phyloP scores from a whole-genome alignment of 495 filamentous ascomycete species.

The Ascobolus immersus region DNA sequence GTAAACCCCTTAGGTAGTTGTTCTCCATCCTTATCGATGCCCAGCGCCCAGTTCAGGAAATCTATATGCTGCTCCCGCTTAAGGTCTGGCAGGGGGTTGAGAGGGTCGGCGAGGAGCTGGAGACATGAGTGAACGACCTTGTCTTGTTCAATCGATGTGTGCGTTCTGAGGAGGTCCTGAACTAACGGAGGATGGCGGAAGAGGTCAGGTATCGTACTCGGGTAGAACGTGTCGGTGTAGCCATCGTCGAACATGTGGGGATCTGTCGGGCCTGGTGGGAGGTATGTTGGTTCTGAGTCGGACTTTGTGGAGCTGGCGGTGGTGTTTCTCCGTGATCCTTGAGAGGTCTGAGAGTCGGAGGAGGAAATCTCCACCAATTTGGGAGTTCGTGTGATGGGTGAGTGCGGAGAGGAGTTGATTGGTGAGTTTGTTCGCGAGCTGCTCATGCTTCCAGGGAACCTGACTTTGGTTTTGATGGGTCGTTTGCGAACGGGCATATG shows the following conservation, averaged over 20 bases:
- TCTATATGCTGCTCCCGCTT: slow-evolving; percentile 40
- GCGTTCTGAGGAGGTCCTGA: slow-evolving; percentile 40
- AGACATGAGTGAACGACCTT: slow-evolving; percentile 42
- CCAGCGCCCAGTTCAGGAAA: slow-evolving; percentile 47
- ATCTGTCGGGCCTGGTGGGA: background rate
- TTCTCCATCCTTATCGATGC: slow-evolving; percentile 8
- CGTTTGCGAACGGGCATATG: background rate
- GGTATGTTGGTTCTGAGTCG: background rate
- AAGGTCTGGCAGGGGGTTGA: slow-evolving; percentile 45
- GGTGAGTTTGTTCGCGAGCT: background rate
- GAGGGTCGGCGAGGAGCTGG: slow-evolving; percentile 40
- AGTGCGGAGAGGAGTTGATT: background rate
- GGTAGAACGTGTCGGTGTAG: background rate
- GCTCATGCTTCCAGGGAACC: background rate
- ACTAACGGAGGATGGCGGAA: slow-evolving; percentile 39
- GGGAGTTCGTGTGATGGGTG: background rate
- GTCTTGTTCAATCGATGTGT: slow-evolving; percentile 39
- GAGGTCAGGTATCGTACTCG: slow-evolving; percentile 27
- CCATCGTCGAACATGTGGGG: background rate
- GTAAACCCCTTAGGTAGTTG: slow-evolving; percentile 40
- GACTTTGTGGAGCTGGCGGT: background rate
- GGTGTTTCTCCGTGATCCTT: background rate
- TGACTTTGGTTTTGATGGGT: background rate
- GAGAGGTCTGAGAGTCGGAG: background rate
- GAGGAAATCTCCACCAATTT: background rate